These are phyloP conservation scores for Salinomyces thailandicus DNA, from an alignment of 2,329 filamentous ascomycete genomes.

Conservation along the genomic window DNA sequence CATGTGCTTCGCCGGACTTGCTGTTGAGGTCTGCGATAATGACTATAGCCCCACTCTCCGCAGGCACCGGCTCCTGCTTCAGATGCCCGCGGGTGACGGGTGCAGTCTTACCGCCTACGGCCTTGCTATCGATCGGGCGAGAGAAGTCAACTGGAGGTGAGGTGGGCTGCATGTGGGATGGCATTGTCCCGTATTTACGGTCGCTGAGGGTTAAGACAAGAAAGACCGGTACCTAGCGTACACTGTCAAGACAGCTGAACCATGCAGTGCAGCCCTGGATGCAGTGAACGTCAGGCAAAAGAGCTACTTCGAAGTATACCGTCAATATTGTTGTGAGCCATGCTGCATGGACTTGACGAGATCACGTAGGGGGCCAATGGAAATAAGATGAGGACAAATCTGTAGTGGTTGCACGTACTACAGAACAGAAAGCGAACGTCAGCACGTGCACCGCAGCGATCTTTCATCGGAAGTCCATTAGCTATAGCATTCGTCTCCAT, in stretches of 20 bases:
- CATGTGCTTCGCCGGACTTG: conserved; percentile 30
- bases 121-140: neutral
- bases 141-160: conserved; percentile 1
- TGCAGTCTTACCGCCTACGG: neutral
- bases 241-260: too few relatives aligned
- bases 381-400: too few relatives aligned
- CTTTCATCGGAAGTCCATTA: conserved; percentile 27
- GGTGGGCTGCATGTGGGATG: neutral
- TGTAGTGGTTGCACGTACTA: neutral
- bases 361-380: too few relatives aligned
- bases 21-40: conserved; percentile 41
- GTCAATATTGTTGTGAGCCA: too few relatives aligned
- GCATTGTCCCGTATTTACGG: neutral
- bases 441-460: conserved; percentile 25
- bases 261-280: too few relatives aligned
- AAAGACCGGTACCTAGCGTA: too few relatives aligned
- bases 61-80: conserved; percentile 17
- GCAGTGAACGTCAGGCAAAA: too few relatives aligned
- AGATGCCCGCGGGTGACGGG: neutral
- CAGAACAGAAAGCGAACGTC: conserved; percentile 1
- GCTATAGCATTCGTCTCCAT: conserved; percentile 11
- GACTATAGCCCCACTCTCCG: conserved; percentile 43
- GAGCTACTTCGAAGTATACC: too few relatives aligned
- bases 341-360: too few relatives aligned
- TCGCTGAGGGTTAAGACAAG: too few relatives aligned